phyloP scores from a whole-genome alignment of 768 basidiomycete genomes.

The Pleurotus cornucopiae region DNA sequence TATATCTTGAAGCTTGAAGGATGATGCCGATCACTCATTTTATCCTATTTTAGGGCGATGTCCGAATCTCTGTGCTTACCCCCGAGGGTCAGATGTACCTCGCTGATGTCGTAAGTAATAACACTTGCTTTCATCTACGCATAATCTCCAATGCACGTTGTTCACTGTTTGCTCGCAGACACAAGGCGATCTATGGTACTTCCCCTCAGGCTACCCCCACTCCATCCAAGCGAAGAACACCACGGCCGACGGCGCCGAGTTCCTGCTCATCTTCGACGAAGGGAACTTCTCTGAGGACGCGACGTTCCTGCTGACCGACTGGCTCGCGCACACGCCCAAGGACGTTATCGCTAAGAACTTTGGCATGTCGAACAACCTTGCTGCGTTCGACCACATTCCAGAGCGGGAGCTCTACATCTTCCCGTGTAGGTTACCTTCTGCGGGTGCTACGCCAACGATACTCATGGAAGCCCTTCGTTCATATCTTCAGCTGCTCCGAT shows the following conservation, averaged over 20 bases:
- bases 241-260: constrained; percentile 43
- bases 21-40: no score
- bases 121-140: neutral
- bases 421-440: constrained; percentile 20
- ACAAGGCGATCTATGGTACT: constrained; percentile 52
- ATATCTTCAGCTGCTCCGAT: constrained; percentile 23
- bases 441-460: constrained; percentile 14
- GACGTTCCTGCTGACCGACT: constrained; percentile 62
- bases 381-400: constrained; percentile 52
- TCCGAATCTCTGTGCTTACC: constrained; percentile 47
- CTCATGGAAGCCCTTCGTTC: no score
- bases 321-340: constrained; percentile 59
- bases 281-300: constrained; percentile 50
- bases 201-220: constrained; percentile 55
- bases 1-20: neutral
- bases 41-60: constrained; percentile 28
- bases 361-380: constrained; percentile 32
- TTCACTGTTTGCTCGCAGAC: constrained; percentile 10
- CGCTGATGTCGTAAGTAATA: constrained; percentile 43
- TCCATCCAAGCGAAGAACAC: constrained; percentile 50
- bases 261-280: constrained; percentile 42
- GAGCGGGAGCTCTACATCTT: constrained; percentile 52
- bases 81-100: constrained; percentile 49
- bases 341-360: constrained; percentile 66
- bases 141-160: neutral